phyloP scores from a whole-genome alignment of 2,329 filamentous ascomycete species.

The Periconia sp. region DNA sequence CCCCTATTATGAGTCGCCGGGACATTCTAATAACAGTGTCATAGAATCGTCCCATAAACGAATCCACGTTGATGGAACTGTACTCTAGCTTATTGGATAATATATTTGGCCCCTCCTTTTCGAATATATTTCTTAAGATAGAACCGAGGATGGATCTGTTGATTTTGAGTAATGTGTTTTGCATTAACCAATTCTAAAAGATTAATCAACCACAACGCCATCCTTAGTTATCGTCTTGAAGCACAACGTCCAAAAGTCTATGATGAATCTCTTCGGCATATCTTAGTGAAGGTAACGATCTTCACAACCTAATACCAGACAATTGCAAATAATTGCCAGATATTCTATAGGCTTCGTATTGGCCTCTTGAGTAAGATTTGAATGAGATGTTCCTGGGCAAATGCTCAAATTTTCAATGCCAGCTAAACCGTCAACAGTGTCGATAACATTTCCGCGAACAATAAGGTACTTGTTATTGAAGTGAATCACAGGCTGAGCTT shows the following conservation, averaged over 20 bases:
- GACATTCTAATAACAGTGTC: neutral
- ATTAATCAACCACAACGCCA: neutral
- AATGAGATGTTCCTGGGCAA: too few relatives aligned
- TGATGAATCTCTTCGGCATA: neutral
- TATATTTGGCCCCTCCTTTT: neutral
- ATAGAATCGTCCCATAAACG: neutral
- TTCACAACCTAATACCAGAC: neutral
- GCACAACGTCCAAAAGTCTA: too few relatives aligned
- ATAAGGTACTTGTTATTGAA: too few relatives aligned
- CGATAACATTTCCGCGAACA: neutral
- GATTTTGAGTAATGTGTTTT: neutral
- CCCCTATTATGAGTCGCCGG: too few relatives aligned
- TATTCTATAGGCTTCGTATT: neutral
- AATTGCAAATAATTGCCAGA: neutral
- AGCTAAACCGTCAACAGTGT: conserved; percentile 1
- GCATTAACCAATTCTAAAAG: neutral
- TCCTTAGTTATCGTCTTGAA: too few relatives aligned
- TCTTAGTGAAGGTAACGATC: neutral
- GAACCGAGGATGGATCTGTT: neutral
- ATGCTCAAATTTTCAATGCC: too few relatives aligned
- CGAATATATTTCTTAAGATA: neutral
- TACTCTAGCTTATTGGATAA: neutral
- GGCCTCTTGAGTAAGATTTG: neutral
- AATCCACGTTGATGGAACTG: neutral
- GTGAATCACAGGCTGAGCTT: too few relatives aligned